A percentile compares a stretch with the other conserved stretches of the same genome.
Conservation (phyloP, 352 stramenopile species). For the Pythium folliculosum region DNA sequence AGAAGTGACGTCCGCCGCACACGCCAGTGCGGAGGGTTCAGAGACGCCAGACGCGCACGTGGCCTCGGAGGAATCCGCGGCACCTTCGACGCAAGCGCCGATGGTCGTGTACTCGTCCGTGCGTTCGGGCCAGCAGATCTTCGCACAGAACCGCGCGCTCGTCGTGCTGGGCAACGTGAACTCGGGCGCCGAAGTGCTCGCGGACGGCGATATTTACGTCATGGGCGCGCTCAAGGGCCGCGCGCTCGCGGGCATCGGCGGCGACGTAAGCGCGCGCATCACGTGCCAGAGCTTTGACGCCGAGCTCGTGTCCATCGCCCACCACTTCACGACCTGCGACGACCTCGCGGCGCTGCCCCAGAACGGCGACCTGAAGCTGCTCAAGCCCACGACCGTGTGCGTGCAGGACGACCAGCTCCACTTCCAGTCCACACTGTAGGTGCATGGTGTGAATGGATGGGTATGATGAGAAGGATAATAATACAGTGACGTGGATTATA, state of each 20-base stretch:
- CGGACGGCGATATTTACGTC: slow-evolving; percentile 85
- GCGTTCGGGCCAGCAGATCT: slow-evolving; percentile 88
- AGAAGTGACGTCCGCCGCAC: neutral
- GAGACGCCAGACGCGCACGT: slow-evolving; percentile 4
- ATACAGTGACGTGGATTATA: slow-evolving; percentile 1
- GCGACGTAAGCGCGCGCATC: slow-evolving; percentile 67
- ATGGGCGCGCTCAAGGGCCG: slow-evolving; percentile 82
- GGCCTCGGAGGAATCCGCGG: neutral
- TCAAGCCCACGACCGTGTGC: slow-evolving; percentile 59
- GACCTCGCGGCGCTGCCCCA: slow-evolving; percentile 43
- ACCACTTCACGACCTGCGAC: slow-evolving; percentile 91
- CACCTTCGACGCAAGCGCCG: slow-evolving; percentile 23
- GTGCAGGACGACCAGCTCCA: slow-evolving; percentile 60
- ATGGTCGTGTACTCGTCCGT: slow-evolving; percentile 77
- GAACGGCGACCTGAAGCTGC: slow-evolving; percentile 41
- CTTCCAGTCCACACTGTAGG: slow-evolving; percentile 47
- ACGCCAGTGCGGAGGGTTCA: neutral
- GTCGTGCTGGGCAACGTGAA: slow-evolving; percentile 86
- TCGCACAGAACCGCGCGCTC: slow-evolving; percentile 77
- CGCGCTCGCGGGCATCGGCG: slow-evolving; percentile 82
- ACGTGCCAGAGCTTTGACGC: slow-evolving; percentile 84
- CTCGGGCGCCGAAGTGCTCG: slow-evolving; percentile 86
- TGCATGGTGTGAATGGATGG: neutral
- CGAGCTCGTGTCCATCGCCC: slow-evolving; percentile 88
- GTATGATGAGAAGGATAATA: neutral